Conservation (phyloP, 768 basidiomycete genomes). For the Holtermannia corniformis region DNA sequence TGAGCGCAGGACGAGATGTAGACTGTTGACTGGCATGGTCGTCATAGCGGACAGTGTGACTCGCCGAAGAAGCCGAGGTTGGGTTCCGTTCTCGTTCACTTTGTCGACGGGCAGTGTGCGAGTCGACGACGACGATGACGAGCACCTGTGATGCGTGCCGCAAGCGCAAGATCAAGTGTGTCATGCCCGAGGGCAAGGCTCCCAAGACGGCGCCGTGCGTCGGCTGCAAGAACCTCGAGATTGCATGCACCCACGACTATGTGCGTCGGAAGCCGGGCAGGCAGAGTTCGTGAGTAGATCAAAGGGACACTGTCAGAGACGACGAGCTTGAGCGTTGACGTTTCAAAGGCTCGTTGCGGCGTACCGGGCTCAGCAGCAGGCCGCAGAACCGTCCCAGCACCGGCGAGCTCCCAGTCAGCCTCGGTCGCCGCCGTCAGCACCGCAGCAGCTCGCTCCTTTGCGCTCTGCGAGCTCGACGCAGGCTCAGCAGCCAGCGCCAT, state of each 20-base stretch:
- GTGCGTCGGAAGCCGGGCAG: constrained; percentile 33
- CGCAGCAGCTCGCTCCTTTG: neutral
- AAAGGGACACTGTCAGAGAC: no score
- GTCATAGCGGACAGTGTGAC: no score
- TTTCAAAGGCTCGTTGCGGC: neutral
- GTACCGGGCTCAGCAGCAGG: neutral
- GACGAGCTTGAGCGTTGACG: neutral
- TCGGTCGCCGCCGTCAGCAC: no score
- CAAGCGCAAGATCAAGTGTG: constrained; percentile 29
- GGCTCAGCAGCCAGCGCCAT: no score
- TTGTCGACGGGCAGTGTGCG: no score
- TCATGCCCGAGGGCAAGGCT: neutral
- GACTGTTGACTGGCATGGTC: no score
- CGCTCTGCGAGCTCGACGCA: no score
- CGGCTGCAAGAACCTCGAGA: constrained; percentile 19
- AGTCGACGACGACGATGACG: no score
- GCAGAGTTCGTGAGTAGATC: constrained; percentile 26
- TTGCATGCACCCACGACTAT: constrained; percentile 26
- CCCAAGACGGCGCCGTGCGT: constrained; percentile 12
- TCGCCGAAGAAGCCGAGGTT: no score
- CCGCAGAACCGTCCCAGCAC: neutral
- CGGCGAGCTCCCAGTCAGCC: neutral
- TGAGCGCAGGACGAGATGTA: no score
- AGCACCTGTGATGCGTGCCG: constrained; percentile 25
- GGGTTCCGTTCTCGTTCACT: no score